These are phyloP conservation scores for Boletus mariae DNA, from an alignment of 1,284 basidiomycete species.

Conservation along the genomic window DNA sequence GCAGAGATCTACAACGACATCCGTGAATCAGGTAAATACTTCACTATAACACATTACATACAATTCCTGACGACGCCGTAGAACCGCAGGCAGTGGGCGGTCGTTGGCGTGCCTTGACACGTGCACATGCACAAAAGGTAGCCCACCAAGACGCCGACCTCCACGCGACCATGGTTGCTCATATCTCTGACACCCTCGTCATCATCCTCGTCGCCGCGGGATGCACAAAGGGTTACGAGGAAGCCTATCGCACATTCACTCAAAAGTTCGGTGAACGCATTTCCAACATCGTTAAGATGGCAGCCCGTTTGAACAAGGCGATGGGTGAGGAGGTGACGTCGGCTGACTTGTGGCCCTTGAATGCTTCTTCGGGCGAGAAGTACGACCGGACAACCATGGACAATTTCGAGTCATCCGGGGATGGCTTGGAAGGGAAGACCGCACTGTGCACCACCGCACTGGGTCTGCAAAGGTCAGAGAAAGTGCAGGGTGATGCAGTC, in stretches of 20 bases:
- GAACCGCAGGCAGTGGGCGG: constrained; percentile 50
- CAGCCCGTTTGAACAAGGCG: constrained; percentile 44
- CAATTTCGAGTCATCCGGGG: constrained; percentile 33
- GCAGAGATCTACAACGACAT: constrained; percentile 45
- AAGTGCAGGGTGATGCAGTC: constrained; percentile 17
- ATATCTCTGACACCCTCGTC: constrained; percentile 40
- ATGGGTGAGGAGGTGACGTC: constrained; percentile 52
- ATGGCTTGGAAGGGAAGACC: constrained; percentile 7
- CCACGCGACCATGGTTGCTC: constrained; percentile 33
- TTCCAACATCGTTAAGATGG: constrained; percentile 38
- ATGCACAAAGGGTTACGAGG: constrained; percentile 30
- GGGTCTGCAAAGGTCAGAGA: constrained; percentile 33
- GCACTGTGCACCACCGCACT: constrained; percentile 39
- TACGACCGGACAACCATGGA: constrained; percentile 45
- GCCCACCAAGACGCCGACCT: constrained; percentile 35
- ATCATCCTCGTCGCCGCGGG: constrained; percentile 45
- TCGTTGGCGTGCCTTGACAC: constrained; percentile 51
- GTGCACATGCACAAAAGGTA: constrained; percentile 41
- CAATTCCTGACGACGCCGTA: constrained; percentile 16
- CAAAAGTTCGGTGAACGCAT: constrained; percentile 41
- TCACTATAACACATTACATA: neutral
- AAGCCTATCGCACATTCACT: constrained; percentile 23
- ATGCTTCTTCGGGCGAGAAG: constrained; percentile 36
- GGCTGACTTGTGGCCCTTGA: constrained; percentile 44
- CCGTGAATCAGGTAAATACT: constrained; percentile 39